Percentiles rank a stretch among this genome's conserved stretches.
Conservation (phyloP, 805 yeast genomes). For the Yamadazyma akitaensis region DNA sequence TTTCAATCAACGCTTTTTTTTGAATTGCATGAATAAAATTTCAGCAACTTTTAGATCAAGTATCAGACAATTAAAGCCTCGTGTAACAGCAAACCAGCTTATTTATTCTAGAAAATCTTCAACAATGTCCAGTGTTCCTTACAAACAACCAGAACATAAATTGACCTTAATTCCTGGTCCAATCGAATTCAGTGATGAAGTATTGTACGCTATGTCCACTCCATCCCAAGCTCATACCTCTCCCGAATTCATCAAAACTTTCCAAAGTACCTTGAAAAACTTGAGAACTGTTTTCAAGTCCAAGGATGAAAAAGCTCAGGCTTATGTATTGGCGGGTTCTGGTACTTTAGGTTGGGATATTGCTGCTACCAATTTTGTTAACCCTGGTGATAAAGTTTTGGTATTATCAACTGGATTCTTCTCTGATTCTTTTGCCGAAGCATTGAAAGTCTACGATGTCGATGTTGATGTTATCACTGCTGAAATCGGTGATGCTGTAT, state of each 20-base stretch:
- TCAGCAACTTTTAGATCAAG: neutral
- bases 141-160: slow-evolving; percentile 41
- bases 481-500: slow-evolving; percentile 68
- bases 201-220: slow-evolving; percentile 73
- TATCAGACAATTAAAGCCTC: neutral
- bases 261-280: slow-evolving; percentile 63
- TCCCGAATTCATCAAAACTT: slow-evolving; percentile 73
- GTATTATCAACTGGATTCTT: slow-evolving; percentile 90
- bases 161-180: slow-evolving; percentile 80
- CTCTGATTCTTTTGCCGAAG: slow-evolving; percentile 77
- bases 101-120: neutral
- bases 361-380: slow-evolving; percentile 70
- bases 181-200: slow-evolving; percentile 76
- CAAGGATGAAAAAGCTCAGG: slow-evolving; percentile 60
- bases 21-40: slow-evolving; percentile 6
- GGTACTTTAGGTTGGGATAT: slow-evolving; percentile 97
- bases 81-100: neutral
- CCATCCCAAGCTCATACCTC: slow-evolving; percentile 90
- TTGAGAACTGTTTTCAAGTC: slow-evolving; percentile 76
- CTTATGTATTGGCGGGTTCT: slow-evolving; percentile 80
- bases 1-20: neutral
- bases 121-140: slow-evolving; percentile 33
- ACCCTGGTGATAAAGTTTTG: slow-evolving; percentile 64
- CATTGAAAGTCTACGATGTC: slow-evolving; percentile 68
- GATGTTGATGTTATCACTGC: slow-evolving; percentile 74